phyloP scores from a whole-genome alignment of 2,329 filamentous ascomycete genomes.

The Trichothecium roseum region DNA sequence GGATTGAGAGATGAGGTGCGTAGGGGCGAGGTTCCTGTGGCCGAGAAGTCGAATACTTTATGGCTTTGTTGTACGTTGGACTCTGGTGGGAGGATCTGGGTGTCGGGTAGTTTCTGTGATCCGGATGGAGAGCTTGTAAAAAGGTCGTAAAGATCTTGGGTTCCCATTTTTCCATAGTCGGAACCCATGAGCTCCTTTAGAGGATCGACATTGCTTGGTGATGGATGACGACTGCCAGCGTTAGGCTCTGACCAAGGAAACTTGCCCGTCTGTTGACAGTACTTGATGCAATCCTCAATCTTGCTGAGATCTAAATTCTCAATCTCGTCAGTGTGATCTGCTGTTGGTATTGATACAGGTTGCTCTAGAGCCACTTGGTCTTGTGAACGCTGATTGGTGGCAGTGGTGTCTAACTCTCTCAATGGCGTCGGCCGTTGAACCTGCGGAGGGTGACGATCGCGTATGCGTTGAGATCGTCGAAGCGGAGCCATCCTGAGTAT shows the following conservation, averaged over 20 bases:
- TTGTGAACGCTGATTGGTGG: constrained; percentile 15
- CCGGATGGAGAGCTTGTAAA: constrained; percentile 3
- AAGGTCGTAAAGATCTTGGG: constrained; percentile 4
- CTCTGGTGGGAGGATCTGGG: neutral
- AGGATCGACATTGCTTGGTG: constrained; percentile 10
- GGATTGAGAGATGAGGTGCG: constrained; percentile 5
- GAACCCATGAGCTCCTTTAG: constrained; percentile 10
- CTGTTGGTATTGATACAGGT: too few relatives aligned
- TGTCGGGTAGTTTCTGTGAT: constrained; percentile 2
- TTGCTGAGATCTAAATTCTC: constrained; percentile 13
- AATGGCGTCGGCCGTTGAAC: constrained; percentile 10
- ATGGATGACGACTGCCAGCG: constrained; percentile 18
- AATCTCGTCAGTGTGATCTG: constrained; percentile 13
- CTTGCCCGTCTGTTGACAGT: constrained; percentile 1
- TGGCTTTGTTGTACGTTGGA: neutral
- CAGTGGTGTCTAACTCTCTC: constrained; percentile 21
- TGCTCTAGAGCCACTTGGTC: too few relatives aligned
- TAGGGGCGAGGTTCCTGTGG: constrained; percentile 7
- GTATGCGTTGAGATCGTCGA: too few relatives aligned
- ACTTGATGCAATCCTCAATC: constrained; percentile 4
- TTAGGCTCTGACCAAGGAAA: constrained; percentile 19
- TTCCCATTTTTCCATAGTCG: constrained; percentile 1
- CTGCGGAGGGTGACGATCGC: too few relatives aligned
- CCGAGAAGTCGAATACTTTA: constrained; percentile 10
- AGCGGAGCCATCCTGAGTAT: too few relatives aligned